These are phyloP conservation scores for Syncephalastrum monosporum DNA, from an alignment of 371 early-diverging fungal species.

Conservation along the genomic window DNA sequence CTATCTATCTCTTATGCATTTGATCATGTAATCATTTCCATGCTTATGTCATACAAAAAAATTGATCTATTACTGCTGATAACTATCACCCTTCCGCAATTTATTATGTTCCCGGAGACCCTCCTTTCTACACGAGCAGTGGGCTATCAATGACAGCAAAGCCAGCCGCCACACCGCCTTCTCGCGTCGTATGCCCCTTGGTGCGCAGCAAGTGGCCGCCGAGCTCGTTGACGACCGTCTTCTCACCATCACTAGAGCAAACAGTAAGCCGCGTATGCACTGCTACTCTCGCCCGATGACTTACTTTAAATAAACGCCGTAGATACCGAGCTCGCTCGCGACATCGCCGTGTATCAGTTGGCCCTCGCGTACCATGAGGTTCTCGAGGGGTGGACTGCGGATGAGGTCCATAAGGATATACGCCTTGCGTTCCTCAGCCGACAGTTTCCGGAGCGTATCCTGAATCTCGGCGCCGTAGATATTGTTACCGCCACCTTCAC, in stretches of 20 bases:
- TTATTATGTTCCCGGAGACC: no score
- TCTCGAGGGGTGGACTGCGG: constrained; percentile 71
- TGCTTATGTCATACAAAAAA: constrained; percentile 2
- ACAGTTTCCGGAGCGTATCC: constrained; percentile 47
- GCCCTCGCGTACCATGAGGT: constrained; percentile 83
- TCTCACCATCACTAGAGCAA: constrained; percentile 49
- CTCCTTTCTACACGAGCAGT: constrained; percentile 42
- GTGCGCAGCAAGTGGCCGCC: constrained; percentile 94
- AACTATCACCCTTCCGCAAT: no score
- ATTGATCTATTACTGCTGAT: neutral
- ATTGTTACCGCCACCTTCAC: constrained; percentile 98
- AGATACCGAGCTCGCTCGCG: constrained; percentile 92
- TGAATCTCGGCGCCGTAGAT: constrained; percentile 89
- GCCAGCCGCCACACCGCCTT: constrained; percentile 98
- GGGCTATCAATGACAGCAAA: constrained; percentile 96
- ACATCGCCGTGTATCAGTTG: constrained; percentile 70
- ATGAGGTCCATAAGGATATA: constrained; percentile 95
- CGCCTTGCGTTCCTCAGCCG: constrained; percentile 66
- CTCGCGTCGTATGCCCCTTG: constrained; percentile 79
- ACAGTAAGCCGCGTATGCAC: neutral
- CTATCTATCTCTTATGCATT: no score
- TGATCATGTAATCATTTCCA: no score
- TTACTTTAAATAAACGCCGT: constrained; percentile 84
- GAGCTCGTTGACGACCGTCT: constrained; percentile 71
- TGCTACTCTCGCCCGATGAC: constrained; percentile 2